Evolutionary conservation across 2,329 filamentous ascomycete species (phyloP), one percentile per base, ranked within the genome.

Genomic region (Ciborinia camelliae): DNA sequence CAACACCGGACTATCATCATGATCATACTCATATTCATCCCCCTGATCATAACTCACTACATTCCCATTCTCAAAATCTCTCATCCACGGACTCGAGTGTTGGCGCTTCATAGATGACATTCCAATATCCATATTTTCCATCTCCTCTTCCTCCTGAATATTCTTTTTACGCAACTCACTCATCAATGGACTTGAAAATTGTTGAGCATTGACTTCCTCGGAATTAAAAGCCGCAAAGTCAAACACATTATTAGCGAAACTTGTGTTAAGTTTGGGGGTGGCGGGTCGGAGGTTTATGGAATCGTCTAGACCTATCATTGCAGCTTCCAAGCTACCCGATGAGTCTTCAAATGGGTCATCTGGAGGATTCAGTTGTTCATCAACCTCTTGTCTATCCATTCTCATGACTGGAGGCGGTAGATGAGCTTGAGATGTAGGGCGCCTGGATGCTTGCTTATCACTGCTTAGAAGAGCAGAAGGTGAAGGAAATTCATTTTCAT

Each of bases 401-500:
- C 62, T 61, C 8, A 57, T 60, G 12, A 52, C 52, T 8, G 45
- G 50, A 26, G 64, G 65, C 32, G 23, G 12, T 23, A 51, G n/a
- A 7, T 28, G 23, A 30, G 23, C 6, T 15, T 20, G 43, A 30
- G 45, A 45, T 4, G 8, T 2, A n/a, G n/a, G 18, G 0, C 26
- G 35, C 26, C 35, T 63, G 2, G 9, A n/a, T 1, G 1, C 14
- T 47, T 12, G 28, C 30, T 35, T 47, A 39, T 28, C 39, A n/a
- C 50, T 53, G 12, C 60, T 65, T 20, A 78, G 43, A 15, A 78
- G 66, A 15, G 66, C 60, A 30, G 75, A 75, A 32, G 76, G 74
- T 8, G 77, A 77, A 32, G 77, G 77, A 32, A 81, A 68, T 62
- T 79, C 75, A 12, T 75, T 74, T 15, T 30, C 57, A 43, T 65